Percentiles rank a stretch among this genome's conserved stretches.
These are phyloP conservation scores for Euclidium syriacum DNA, from an alignment of 345 rosid genomes.

Conservation along the genomic window DNA sequence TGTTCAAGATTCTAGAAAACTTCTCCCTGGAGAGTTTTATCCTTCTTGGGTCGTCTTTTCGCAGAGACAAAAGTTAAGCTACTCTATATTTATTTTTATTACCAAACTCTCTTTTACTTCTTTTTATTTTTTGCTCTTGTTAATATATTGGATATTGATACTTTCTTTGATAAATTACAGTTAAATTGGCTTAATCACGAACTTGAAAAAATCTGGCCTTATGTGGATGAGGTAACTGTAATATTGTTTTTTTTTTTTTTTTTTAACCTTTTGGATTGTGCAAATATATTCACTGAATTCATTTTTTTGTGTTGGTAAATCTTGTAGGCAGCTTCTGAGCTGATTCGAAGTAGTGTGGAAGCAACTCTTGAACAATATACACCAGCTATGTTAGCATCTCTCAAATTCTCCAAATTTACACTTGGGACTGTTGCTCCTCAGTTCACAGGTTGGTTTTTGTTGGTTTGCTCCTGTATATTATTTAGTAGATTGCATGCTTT, in stretches of 20 bases:
- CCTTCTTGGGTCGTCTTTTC: slow-evolving; percentile 90
- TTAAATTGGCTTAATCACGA: slow-evolving; percentile 79
- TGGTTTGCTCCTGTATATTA: background rate
- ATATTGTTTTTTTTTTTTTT: background rate
- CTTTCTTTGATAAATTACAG: slow-evolving; percentile 38
- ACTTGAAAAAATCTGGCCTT: slow-evolving; percentile 93
- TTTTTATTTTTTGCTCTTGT: background rate
- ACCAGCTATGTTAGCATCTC: slow-evolving; percentile 63
- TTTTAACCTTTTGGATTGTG: background rate
- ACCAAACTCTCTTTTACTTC: background rate
- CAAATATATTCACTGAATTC: background rate
- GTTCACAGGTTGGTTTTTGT: slow-evolving; percentile 58
- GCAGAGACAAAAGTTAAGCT: slow-evolving; percentile 68
- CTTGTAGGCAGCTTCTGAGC: slow-evolving; percentile 83
- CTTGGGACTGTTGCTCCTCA: slow-evolving; percentile 98
- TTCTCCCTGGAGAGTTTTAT: slow-evolving; percentile 57
- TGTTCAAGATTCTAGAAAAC: slow-evolving; percentile 75
- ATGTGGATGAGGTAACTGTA: slow-evolving; percentile 53
- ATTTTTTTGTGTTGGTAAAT: no score
- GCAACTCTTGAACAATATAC: slow-evolving; percentile 82
- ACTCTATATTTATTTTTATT: background rate
- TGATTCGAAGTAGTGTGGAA: slow-evolving; percentile 70
- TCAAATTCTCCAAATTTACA: slow-evolving; percentile 74
- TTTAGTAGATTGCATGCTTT: background rate
- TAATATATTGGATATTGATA: slow-evolving; percentile 13